A percentile compares a stretch with the other conserved stretches of the same genome.
Conservation (phyloP, 106 monocot genomes). For the Platanthera zijinensis region DNA sequence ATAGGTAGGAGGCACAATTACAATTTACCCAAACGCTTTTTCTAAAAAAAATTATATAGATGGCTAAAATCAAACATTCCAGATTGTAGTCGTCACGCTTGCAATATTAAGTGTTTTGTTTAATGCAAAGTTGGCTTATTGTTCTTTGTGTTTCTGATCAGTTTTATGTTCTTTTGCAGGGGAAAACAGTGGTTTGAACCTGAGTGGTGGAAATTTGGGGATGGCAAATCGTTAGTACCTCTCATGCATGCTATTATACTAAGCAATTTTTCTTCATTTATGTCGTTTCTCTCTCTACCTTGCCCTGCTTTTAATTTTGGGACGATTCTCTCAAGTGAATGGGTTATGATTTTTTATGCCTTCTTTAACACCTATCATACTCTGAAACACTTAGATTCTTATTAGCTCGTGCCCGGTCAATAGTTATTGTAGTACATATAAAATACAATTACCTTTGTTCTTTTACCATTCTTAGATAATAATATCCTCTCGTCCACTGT, state of each 20-base stretch:
- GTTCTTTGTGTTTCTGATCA: conserved; percentile 3
- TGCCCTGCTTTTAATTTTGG: background rate
- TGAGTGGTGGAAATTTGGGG: conserved; percentile 99
- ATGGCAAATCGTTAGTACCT: conserved; percentile 76
- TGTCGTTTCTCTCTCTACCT: background rate
- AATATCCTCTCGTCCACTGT: background rate
- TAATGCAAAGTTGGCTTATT: background rate
- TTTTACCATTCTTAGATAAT: background rate
- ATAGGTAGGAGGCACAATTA: too few relatives aligned
- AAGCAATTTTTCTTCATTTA: background rate
- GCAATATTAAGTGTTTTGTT: background rate
- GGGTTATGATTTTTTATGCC: background rate
- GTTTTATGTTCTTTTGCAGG: conserved; percentile 33
- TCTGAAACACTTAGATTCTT: background rate
- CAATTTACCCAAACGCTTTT: too few relatives aligned
- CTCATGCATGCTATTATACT: background rate
- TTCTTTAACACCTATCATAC: background rate
- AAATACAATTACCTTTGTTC: background rate
- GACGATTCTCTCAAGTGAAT: background rate
- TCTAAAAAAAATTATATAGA: too few relatives aligned
- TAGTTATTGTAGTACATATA: background rate
- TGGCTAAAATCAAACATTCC: too few relatives aligned
- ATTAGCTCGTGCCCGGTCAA: background rate
- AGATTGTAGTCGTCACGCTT: background rate
- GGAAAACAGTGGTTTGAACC: conserved; percentile 98